Conservation (phyloP, 257 asterid genomes). For the Solanum piurae region DNA sequence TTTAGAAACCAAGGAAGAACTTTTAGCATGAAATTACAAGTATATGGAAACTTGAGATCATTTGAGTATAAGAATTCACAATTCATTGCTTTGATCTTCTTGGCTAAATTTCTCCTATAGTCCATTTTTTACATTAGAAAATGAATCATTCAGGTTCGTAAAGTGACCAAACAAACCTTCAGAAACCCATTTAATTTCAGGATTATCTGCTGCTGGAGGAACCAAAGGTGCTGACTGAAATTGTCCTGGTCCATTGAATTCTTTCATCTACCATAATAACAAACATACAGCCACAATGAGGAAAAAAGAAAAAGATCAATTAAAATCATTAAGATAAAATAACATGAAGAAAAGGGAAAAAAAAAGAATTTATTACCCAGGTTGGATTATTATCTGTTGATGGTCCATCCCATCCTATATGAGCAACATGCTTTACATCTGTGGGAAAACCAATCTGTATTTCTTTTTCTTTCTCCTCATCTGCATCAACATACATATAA, state of each 20-base stretch:
- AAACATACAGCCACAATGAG: not conserved
- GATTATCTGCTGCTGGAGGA: conserved; percentile 32
- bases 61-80: not conserved
- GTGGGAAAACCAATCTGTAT: conserved; percentile 88
- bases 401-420: conserved; percentile 93
- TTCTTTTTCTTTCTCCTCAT: conserved; percentile 62
- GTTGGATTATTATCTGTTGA: conserved; percentile 50
- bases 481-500: conserved; percentile 20
- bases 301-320: not conserved
- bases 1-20: not conserved
- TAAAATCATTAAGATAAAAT: not conserved
- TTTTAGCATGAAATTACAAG: too few relatives aligned
- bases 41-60: not conserved
- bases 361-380: conserved; percentile 45
- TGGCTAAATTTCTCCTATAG: not conserved
- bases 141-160: not conserved
- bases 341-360: not conserved
- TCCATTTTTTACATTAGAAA: not conserved
- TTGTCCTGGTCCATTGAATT: conserved; percentile 29
- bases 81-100: not conserved
- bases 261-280: conserved; percentile 48
- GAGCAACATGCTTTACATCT: conserved; percentile 98
- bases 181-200: conserved; percentile 73
- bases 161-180: conserved; percentile 37
- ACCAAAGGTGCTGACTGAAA: conserved; percentile 61